phyloP scores from a whole-genome alignment of 768 basidiomycete species.

The Trametes meyenii region DNA sequence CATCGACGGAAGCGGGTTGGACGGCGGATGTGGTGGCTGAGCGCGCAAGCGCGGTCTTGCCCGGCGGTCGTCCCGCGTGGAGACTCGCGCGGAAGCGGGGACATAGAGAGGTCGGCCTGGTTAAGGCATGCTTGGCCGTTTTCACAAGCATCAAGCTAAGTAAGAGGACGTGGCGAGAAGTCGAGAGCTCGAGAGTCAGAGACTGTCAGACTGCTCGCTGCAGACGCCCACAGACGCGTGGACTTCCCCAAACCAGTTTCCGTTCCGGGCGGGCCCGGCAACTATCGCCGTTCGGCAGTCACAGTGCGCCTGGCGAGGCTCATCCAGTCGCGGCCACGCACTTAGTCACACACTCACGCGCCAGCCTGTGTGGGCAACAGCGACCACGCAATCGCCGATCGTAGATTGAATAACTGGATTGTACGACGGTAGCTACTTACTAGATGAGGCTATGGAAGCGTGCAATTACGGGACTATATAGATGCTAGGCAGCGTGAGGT shows the following conservation, averaged over 20 bases:
- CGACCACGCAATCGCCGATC: not conserved
- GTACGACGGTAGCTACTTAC: constrained; percentile 6
- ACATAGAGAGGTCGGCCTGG: constrained; percentile 36
- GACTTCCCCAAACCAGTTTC: constrained; percentile 1
- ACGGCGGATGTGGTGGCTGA: constrained; percentile 45
- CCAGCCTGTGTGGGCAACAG: not conserved
- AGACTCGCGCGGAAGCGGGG: constrained; percentile 50
- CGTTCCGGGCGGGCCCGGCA: constrained; percentile 5
- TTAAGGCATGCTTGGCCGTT: constrained; percentile 44
- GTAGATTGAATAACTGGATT: constrained; percentile 2
- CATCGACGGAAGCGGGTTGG: constrained; percentile 63
- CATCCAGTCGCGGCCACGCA: constrained; percentile 15
- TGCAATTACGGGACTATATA: constrained; percentile 15
- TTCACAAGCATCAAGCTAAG: constrained; percentile 40
- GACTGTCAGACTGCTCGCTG: not conserved
- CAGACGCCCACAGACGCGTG: not conserved
- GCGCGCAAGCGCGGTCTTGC: constrained; percentile 9
- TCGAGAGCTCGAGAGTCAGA: too few species aligned
- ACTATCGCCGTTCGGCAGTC: too few species aligned
- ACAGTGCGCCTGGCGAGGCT: not conserved
- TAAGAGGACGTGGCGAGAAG: constrained; percentile 14
- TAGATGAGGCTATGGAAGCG: constrained; percentile 7
- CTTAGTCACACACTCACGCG: constrained; percentile 7
- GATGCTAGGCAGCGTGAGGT: not conserved
- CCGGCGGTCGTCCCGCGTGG: constrained; percentile 34